phyloP scores from a whole-genome alignment of 2,329 filamentous ascomycete species.

The Aspergillus bombycis region DNA sequence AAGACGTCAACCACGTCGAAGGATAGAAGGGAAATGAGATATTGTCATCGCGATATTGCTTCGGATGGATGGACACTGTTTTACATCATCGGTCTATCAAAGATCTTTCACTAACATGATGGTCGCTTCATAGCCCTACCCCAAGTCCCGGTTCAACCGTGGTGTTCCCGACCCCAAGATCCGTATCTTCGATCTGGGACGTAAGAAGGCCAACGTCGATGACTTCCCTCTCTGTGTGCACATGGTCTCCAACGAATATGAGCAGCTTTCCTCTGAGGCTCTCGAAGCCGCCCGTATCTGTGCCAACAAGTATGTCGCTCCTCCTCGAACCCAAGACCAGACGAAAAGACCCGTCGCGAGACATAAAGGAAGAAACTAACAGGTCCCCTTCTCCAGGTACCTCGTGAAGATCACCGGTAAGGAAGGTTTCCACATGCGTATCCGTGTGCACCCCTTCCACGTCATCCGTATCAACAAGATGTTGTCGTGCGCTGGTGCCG shows the following conservation, averaged over 20 bases:
- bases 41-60: not conserved
- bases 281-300: slow-evolving; percentile 99
- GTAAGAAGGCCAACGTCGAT: slow-evolving; percentile 98
- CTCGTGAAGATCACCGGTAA: slow-evolving; percentile 71
- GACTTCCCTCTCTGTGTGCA: slow-evolving; percentile 99
- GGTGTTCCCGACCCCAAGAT: slow-evolving; percentile 85
- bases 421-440: slow-evolving; percentile 72
- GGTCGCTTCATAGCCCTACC: slow-evolving; percentile 73
- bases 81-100: slow-evolving; percentile 8
- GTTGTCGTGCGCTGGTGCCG: slow-evolving; percentile 99
- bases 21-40: slow-evolving; percentile 2
- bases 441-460: slow-evolving; percentile 97
- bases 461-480: slow-evolving; percentile 99
- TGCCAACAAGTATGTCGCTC: slow-evolving; percentile 84
- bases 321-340: not conserved
- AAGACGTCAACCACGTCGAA: slow-evolving; percentile 8
- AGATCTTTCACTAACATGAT: slow-evolving; percentile 25
- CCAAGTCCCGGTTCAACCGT: slow-evolving; percentile 99
- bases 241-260: slow-evolving; percentile 99
- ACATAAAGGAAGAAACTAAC: slow-evolving; percentile 3
- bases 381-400: slow-evolving; percentile 52
- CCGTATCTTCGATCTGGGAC: slow-evolving; percentile 98
- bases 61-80: slow-evolving; percentile 11
- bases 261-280: slow-evolving; percentile 99
- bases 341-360: slow-evolving; percentile 25